Base-by-base conservation (phyloP, 495 filamentous ascomycete species). In the Symbiotaphrina buchneri region DNA sequence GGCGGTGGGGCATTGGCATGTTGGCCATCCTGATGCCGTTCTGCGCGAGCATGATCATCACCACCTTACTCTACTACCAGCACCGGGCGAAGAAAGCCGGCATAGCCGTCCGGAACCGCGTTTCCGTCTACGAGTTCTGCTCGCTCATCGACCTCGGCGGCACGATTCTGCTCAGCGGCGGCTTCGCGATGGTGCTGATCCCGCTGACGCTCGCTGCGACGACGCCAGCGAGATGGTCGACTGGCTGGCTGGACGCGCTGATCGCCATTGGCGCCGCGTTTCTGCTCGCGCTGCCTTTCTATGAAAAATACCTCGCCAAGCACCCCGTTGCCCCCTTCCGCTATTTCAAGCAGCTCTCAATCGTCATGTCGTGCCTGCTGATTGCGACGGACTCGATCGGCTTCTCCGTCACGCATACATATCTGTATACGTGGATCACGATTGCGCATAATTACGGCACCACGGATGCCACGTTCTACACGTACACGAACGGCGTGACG, bases 101-200 rank as follows among this genome's bases (percentile, higher is more conserved):
- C 0, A 41, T 58, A 10, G 39, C 48, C 6, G 37, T 47, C 11
- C 47, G 28, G 8, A 33, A 47, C n/a, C 46, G 38, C 14, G 39
- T 55, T 6, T 51, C 41, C 2, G 7, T 53, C 10, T 50, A 47
- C 36, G 45, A 50, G 10, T 60, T 60, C 40, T 60, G 50, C 37
- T 60, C 56, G 3, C 51, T 47, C 19, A 54, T 60, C 22, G 56
- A 60, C 21, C 41, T 71, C 25, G 51, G 66, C 17, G 72, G 72
- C 28, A 51, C 71, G 8, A 33, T 68, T 11, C 42, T 79, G 13
- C 41, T 74, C 21, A 57, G 57, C 34, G 57, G 53, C 10, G 71
- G 64, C 15, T 53, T 74, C 37, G 53, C 64, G 8, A 50, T 76
- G 11, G 61, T 79, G 41, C 57, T 78, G 4, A 55, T 75, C 1